Percentiles rank a stretch among this genome's conserved stretches.
phyloP scores from a whole-genome alignment of 2,329 filamentous ascomycete species.

The Chaetomium strumarium region DNA sequence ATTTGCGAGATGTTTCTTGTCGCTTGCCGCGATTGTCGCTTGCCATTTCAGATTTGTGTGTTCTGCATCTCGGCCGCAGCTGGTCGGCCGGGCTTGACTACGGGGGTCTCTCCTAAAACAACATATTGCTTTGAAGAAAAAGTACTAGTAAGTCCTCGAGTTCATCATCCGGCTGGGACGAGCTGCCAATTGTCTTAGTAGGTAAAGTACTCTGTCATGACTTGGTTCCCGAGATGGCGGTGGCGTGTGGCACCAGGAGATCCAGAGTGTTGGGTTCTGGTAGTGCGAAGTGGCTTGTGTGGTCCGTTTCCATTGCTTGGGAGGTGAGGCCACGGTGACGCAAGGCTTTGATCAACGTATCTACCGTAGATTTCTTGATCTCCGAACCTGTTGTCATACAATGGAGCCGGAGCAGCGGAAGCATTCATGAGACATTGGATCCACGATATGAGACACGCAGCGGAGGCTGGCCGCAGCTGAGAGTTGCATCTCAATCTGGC shows the following conservation, averaged over 20 bases:
- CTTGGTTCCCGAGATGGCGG: not conserved
- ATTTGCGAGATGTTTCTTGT: not conserved
- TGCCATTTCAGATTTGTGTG: not conserved
- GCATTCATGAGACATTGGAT: conserved; percentile 12
- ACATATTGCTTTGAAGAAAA: not conserved
- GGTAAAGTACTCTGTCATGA: not conserved
- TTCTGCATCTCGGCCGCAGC: not conserved
- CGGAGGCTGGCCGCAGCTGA: conserved; percentile 9
- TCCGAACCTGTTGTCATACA: conserved; percentile 1
- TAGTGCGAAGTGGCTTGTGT: not conserved
- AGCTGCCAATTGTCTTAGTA: too few relatives aligned
- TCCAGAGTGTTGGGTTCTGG: not conserved
- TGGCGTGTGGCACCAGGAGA: conserved; percentile 1
- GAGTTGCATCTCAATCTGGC: not conserved
- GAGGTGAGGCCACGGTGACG: too few relatives aligned
- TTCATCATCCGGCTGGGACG: too few relatives aligned
- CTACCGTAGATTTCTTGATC: too few relatives aligned
- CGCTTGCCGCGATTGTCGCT: not conserved
- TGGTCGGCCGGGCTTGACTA: not conserved
- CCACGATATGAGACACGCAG: conserved; percentile 5
- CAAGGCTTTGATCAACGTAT: not conserved
- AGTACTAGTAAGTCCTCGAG: too few relatives aligned
- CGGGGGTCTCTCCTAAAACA: not conserved
- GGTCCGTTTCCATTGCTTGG: too few relatives aligned
- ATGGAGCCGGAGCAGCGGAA: not conserved